Base-by-base conservation (phyloP, 2,329 filamentous ascomycete species). In the Xylaria multiplex region DNA sequence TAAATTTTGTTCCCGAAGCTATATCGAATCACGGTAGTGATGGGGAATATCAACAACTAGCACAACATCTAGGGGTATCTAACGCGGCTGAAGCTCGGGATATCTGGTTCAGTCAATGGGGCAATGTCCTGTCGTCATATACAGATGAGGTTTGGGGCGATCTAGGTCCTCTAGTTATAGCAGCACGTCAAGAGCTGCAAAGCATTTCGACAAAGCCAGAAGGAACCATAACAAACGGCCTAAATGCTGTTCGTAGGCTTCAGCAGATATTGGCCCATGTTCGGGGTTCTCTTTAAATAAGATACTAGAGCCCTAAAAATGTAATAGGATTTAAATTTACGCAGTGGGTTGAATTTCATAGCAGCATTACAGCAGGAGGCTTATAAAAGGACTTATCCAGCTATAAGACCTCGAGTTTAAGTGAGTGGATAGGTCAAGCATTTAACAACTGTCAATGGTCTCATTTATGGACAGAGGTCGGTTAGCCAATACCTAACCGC, bases 141-240 rank as follows among this genome's bases (percentile, higher is more conserved):
- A 83, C 83, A 0, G 88, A 91, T 73, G 86, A 91, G 62, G 89
- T 92, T 27, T 92, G 90, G 90, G 90, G 90, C 22, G 87, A 86
- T 63, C 76, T 91, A 22, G 77, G 82, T 35, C 81, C 84, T 3
- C 78, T 90, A 40, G 83, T 88, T 9, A 79, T 81, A 56, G 82
- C 86, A 66, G 90, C 89, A 3, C 80, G 79, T 63, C 77, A 78
- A 52, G 89, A 92, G 74, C 76, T 91, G 22, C 79, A 84, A 54
- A 75, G 80, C 30, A 75, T 83, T 27, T 74, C 78, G 59, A 71
- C 75, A 40, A 67, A 68, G 16, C 71, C 71, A 42, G 68, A 69
- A 43, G 71, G 63, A 8, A 32, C 60, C 13, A 45, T 54, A 69
- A 73, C 14, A 70, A 75, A 11, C 70, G 72, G 63, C 22, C 71